Percentiles rank a stretch among this genome's conserved stretches.
phyloP scores from a whole-genome alignment of 805 yeast species.

The Starmerella tilneyi region DNA sequence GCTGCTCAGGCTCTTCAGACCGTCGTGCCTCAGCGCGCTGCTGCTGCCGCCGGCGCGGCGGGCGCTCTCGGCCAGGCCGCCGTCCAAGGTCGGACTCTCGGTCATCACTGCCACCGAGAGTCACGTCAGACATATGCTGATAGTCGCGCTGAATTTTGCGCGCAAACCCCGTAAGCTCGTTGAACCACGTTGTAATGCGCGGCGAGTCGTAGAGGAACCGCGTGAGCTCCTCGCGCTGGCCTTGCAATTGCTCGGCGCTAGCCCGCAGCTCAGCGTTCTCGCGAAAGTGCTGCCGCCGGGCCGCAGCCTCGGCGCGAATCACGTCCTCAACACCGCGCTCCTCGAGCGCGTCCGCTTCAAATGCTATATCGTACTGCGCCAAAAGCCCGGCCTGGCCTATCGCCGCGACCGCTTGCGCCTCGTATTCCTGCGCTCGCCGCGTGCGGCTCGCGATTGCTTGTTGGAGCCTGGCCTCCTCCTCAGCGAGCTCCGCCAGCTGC shows the following conservation, averaged over 20 bases:
- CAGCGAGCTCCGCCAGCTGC: neutral
- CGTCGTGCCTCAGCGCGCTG: neutral
- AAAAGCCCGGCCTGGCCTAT: neutral
- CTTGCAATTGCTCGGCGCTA: neutral
- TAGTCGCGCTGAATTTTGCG: slow-evolving; percentile 9
- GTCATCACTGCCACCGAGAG: neutral
- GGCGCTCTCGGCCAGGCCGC: neutral
- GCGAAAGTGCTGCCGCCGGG: slow-evolving; percentile 3
- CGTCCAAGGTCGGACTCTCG: neutral
- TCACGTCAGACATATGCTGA: slow-evolving; percentile 1
- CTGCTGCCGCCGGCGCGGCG: neutral
- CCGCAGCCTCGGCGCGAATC: neutral
- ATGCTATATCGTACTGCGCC: neutral
- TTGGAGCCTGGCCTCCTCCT: slow-evolving; percentile 1
- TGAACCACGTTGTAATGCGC: slow-evolving; percentile 4
- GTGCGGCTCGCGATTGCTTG: neutral
- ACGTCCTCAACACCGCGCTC: neutral
- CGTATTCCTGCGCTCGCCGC: neutral
- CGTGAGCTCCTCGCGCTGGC: neutral
- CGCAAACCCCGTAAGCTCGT: slow-evolving; percentile 3
- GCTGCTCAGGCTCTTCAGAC: neutral
- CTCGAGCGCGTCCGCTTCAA: neutral
- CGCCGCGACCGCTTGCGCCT: slow-evolving; percentile 1
- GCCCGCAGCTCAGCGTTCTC: slow-evolving; percentile 1
- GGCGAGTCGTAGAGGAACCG: slow-evolving; percentile 2